Evolutionary conservation across 768 basidiomycete genomes (phyloP).

Genomic region (Tylopilus felleus): DNA sequence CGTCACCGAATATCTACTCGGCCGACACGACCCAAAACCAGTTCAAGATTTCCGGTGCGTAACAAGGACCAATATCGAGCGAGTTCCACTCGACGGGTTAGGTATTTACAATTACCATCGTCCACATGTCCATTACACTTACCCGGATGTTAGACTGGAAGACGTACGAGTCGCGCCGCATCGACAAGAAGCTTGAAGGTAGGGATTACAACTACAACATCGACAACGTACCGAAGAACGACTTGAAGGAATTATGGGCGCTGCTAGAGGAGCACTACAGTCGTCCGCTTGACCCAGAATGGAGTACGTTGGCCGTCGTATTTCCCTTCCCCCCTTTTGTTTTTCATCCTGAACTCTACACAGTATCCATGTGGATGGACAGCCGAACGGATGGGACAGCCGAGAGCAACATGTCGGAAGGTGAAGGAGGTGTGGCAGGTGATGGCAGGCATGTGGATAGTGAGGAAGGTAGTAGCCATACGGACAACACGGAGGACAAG

Average conservation of each 20-base stretch:
- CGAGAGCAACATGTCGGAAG: too few relatives aligned
- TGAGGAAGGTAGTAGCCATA: too few relatives aligned
- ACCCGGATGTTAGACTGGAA: neutral
- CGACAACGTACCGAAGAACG: neutral
- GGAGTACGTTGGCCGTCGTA: neutral
- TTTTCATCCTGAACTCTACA: neutral
- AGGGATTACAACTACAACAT: neutral
- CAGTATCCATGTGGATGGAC: neutral
- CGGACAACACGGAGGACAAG: too few relatives aligned
- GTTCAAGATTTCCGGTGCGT: neutral
- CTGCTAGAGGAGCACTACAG: neutral
- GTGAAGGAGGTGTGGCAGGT: too few relatives aligned
- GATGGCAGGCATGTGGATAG: too few relatives aligned
- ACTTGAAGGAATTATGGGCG: neutral
- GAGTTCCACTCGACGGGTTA: neutral
- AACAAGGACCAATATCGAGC: neutral
- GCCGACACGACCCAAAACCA: neutral
- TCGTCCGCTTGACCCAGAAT: neutral
- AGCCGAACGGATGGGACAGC: neutral
- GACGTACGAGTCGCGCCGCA: neutral
- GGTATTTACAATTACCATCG: neutral
- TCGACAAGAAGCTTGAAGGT: neutral
- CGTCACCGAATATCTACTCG: neutral
- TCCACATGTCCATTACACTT: neutral
- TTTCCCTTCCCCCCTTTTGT: too few relatives aligned